Conservation (phyloP, 176 grass and related monocot species). For the Zoysia pacifica region DNA sequence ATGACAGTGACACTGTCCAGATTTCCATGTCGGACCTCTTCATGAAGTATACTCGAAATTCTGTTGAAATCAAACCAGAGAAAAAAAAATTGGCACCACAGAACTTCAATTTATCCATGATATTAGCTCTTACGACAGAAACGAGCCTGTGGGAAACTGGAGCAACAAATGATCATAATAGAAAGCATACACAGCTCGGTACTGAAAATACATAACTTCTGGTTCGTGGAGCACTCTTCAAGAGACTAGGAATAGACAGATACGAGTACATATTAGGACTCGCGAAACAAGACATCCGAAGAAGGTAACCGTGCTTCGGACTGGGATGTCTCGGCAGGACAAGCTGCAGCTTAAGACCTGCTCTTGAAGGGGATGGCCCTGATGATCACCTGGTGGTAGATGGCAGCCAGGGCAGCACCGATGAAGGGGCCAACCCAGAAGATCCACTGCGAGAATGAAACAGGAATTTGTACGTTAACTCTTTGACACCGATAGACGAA, state of each 20-base stretch:
- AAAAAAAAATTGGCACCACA: background rate
- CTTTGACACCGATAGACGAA: background rate
- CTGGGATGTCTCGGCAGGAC: background rate
- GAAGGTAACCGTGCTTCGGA: constrained; percentile 15
- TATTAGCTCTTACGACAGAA: background rate
- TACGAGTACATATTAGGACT: background rate
- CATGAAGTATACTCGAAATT: background rate
- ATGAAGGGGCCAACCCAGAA: constrained; percentile 98
- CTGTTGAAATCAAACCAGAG: background rate
- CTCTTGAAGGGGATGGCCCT: constrained; percentile 95
- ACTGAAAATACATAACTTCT: constrained; percentile 31
- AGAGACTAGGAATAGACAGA: constrained; percentile 29
- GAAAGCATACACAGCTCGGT: constrained; percentile 15
- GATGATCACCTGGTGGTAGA: constrained; percentile 99
- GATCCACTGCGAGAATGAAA: constrained; percentile 66
- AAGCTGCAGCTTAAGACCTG: constrained; percentile 57
- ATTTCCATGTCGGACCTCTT: background rate
- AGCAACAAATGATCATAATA: constrained; percentile 14
- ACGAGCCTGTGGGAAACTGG: background rate
- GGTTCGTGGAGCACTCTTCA: constrained; percentile 10
- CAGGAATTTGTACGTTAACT: background rate
- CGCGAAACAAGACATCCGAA: constrained; percentile 28
- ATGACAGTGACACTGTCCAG: background rate
- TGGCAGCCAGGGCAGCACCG: constrained; percentile 80
- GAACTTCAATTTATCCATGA: background rate